Evolutionary conservation across 805 yeast genomes (phyloP), one percentile per base, ranked within the genome.

Genomic region (Cyberlindnera maritima): DNA sequence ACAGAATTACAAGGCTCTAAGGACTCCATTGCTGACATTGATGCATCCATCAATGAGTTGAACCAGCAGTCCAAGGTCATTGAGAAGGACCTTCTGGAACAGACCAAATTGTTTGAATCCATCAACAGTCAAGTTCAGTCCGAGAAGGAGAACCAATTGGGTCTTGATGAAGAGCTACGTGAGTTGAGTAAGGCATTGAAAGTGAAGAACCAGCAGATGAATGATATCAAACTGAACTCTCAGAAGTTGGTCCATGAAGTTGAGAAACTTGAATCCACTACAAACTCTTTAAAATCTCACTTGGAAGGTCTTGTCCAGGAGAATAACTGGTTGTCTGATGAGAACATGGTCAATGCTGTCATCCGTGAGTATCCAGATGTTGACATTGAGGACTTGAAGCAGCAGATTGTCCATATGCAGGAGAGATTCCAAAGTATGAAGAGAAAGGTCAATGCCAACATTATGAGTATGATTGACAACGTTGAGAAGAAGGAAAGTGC

Each of bases 391-490:
- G 83, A 83, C 49, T 76, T 83, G 55, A 78, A 80, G 52, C 77
- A 74, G 19, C 77, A 83, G 52, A 76, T 82, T 35, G 66, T 67
- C 12, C 74, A 76, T 39, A 74, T 88, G 53, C 69, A 75, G 17
- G 85, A 77, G 28, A 75, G 81, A 51, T 80, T 81, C 58, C 75
- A 79, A 45, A 79, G 78, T 4, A 80, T 92, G 86, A 85, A 79
- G 66, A 76, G 89, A 46, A 88, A 83, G 53, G 96, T 91, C 15
- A 89, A 90, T 57, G 75, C 85, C 2, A 86, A 90, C 59, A 88
- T 89, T 52, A 87, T 87, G 96, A 83, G 83, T 58, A 87, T 86
- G 86, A 88, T 89, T 52, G 97, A 90, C 59, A 88, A 82, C 55
- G 95, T 88, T 23, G 96, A 90, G 62, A 89, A 85, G 73, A 88